Evolutionary conservation across 768 basidiomycete genomes (phyloP).

Genomic region (Rhodosporidiobolus sp.): DNA sequence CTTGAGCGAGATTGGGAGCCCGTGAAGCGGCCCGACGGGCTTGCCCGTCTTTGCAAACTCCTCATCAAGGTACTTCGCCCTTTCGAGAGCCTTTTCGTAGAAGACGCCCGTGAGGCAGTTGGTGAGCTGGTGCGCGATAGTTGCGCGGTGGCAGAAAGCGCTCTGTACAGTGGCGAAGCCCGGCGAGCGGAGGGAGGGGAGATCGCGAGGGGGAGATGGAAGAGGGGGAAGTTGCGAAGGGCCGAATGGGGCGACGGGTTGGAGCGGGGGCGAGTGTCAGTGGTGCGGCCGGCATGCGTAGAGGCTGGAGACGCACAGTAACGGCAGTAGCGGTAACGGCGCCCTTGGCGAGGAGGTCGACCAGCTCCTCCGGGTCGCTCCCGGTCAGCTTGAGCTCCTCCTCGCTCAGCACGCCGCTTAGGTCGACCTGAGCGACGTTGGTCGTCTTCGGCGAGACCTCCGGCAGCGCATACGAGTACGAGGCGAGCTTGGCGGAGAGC

Average conservation of each 20-base stretch:
- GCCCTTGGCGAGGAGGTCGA: conserved; percentile 58
- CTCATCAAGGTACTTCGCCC: conserved; percentile 67
- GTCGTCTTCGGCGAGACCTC: conserved; percentile 36
- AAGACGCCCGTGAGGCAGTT: conserved; percentile 82
- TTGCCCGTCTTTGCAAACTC: conserved; percentile 61
- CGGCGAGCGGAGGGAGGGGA: background rate
- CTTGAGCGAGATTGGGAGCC: conserved; percentile 35
- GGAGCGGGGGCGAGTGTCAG: no score
- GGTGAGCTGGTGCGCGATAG: conserved; percentile 71
- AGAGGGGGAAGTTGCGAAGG: no score
- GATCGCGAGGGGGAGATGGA: background rate
- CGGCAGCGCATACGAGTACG: background rate
- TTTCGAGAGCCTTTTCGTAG: conserved; percentile 65
- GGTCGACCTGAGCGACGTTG: conserved; percentile 53
- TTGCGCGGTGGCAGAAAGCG: conserved; percentile 72
- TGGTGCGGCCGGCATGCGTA: no score
- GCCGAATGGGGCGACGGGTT: no score
- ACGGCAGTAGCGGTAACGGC: conserved; percentile 56
- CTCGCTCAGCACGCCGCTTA: conserved; percentile 56
- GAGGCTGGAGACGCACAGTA: background rate
- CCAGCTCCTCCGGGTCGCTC: conserved; percentile 52
- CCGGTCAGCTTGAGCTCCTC: conserved; percentile 63
- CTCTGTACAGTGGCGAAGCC: conserved; percentile 49
- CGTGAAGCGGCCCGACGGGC: conserved; percentile 49
- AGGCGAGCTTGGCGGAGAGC: background rate